These are phyloP conservation scores for Ceratocystis destructans DNA, from an alignment of 2,329 filamentous ascomycete genomes.

Conservation along the genomic window DNA sequence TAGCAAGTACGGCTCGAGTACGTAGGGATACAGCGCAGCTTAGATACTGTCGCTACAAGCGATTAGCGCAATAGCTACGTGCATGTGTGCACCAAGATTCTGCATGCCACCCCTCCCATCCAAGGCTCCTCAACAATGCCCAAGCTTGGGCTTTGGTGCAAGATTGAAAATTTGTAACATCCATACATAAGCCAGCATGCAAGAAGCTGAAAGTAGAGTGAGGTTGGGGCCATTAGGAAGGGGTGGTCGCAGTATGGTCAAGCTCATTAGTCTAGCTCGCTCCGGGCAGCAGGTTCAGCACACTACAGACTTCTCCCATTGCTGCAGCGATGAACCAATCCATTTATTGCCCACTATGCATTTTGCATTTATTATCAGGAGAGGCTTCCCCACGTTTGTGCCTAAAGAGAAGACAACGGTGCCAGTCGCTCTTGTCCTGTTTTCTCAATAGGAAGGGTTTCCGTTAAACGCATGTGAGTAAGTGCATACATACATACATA, in stretches of 20 bases:
- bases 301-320: background rate
- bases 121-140: conserved; percentile 2
- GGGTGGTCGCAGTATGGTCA: conserved; percentile 4
- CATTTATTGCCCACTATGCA: background rate
- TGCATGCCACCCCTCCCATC: background rate
- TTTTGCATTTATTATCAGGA: background rate
- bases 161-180: background rate
- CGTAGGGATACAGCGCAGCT: no score
- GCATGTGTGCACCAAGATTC: background rate
- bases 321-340: background rate
- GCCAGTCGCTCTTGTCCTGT: background rate
- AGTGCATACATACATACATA: background rate
- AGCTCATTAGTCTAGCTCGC: background rate
- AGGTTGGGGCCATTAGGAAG: conserved; percentile 12
- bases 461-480: background rate
- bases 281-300: background rate
- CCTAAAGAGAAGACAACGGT: conserved; percentile 10
- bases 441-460: background rate
- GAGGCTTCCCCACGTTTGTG: conserved; percentile 10
- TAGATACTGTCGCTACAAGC: background rate
- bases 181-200: conserved; percentile 3
- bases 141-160: conserved; percentile 3
- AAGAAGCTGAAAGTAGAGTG: conserved; percentile 15
- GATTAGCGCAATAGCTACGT: background rate
- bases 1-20: no score